Evolutionary conservation across 1,139 yeast species (phyloP).

Genomic region (Pichia sp.): DNA sequence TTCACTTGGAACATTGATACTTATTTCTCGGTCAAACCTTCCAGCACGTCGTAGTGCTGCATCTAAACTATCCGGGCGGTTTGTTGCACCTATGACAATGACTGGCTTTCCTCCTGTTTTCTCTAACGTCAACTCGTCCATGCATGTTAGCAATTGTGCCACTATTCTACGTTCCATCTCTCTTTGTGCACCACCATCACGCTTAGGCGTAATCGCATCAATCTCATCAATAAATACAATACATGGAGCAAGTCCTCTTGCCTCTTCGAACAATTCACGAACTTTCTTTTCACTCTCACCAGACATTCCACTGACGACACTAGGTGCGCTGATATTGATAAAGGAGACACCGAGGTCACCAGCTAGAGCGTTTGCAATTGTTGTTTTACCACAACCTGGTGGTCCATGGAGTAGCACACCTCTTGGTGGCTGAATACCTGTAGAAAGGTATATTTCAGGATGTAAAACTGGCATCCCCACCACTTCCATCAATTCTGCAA

Average conservation of each 20-base stretch:
- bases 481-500: conserved; percentile 80
- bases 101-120: conserved; percentile 93
- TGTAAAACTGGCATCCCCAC: conserved; percentile 89
- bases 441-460: conserved; percentile 81
- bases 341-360: conserved; percentile 94
- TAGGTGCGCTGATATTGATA: conserved; percentile 87
- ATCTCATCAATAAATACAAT: conserved; percentile 90
- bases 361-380: conserved; percentile 93
- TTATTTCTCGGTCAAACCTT: conserved; percentile 93
- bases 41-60: conserved; percentile 98
- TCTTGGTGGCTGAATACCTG: conserved; percentile 96
- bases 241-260: conserved; percentile 86
- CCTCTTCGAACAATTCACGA: conserved; percentile 91
- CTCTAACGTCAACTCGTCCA: conserved; percentile 85
- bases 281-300: conserved; percentile 96
- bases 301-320: conserved; percentile 99
- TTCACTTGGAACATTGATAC: conserved; percentile 80
- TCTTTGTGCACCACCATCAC: conserved; percentile 97
- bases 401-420: conserved; percentile 96
- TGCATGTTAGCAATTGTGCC: conserved; percentile 87
- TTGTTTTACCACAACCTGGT: conserved; percentile 98
- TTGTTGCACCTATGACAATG: conserved; percentile 96
- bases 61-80: conserved; percentile 95
- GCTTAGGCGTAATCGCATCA: conserved; percentile 96
- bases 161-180: conserved; percentile 98